phyloP scores from a whole-genome alignment of 352 stramenopile species.

The Globisporangium recalcitrans region DNA sequence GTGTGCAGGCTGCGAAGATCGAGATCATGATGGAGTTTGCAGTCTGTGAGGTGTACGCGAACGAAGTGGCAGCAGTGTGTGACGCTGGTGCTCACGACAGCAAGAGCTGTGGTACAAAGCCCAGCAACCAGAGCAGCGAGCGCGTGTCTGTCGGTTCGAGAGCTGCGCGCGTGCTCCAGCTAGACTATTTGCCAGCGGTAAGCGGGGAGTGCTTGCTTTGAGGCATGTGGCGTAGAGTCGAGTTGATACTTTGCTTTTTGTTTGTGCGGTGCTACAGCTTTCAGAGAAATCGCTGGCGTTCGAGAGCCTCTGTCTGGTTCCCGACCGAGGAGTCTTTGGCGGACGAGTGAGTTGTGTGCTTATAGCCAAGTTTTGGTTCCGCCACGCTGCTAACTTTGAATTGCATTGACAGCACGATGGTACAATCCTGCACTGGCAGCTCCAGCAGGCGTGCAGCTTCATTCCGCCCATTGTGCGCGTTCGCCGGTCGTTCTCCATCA shows the following conservation, averaged over 20 bases:
- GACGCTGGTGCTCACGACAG: background rate
- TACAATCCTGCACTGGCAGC: conserved; percentile 51
- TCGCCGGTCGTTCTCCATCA: background rate
- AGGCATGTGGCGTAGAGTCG: background rate
- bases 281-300: conserved; percentile 31
- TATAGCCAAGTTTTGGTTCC: background rate
- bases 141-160: conserved; percentile 2
- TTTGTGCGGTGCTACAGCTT: conserved; percentile 16
- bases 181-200: conserved; percentile 28
- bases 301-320: conserved; percentile 38
- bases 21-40: conserved; percentile 33
- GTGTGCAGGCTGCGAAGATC: background rate
- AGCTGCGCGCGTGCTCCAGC: conserved; percentile 13
- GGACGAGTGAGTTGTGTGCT: conserved; percentile 34
- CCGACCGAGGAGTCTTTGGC: conserved; percentile 46
- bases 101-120: background rate
- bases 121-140: conserved; percentile 14
- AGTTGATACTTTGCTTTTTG: background rate
- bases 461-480: conserved; percentile 38
- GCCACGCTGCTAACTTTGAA: background rate
- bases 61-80: conserved; percentile 19
- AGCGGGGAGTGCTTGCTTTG: background rate
- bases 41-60: conserved; percentile 37
- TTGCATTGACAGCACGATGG: conserved; percentile 42
- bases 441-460: conserved; percentile 38